A percentile compares a stretch with the other conserved stretches of the same genome.
These are phyloP conservation scores for Cyberlindnera xishuangbannaensis DNA, from an alignment of 805 yeast genomes.

Conservation along the genomic window DNA sequence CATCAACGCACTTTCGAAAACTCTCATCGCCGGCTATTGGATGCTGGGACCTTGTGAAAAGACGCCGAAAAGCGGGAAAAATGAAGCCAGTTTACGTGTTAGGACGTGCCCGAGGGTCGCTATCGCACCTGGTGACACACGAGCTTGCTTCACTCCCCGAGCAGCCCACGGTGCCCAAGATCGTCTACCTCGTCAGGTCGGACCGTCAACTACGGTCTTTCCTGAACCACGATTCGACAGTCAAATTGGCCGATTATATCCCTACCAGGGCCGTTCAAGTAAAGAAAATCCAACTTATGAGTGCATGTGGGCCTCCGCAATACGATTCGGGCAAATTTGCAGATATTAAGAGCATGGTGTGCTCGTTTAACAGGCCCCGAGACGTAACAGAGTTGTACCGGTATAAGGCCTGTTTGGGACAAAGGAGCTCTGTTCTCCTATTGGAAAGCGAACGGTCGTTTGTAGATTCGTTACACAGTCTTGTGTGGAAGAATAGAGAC, in stretches of 20 bases:
- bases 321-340: conserved; percentile 19
- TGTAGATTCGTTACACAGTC: conserved; percentile 35
- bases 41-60: too few species aligned
- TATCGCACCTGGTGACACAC: conserved; percentile 35
- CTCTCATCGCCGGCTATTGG: too few species aligned
- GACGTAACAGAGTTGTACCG: conserved; percentile 13
- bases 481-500: conserved; percentile 45
- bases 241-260: conserved; percentile 21
- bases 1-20: too few species aligned
- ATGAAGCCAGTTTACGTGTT: conserved; percentile 31
- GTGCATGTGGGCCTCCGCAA: conserved; percentile 23
- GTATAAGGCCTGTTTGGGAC: conserved; percentile 22
- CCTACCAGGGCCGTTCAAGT: conserved; percentile 1
- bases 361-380: conserved; percentile 13
- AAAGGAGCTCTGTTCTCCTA: conserved; percentile 52
- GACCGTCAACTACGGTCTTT: conserved; percentile 38
- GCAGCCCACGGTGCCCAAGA: conserved; percentile 33
- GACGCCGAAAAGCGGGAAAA: not conserved
- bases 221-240: conserved; percentile 33
- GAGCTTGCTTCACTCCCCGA: conserved; percentile 34
- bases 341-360: conserved; percentile 16
- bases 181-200: conserved; percentile 38
- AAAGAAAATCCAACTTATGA: conserved; percentile 15
- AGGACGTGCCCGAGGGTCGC: conserved; percentile 36
- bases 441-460: conserved; percentile 66